A percentile compares a stretch with the other conserved stretches of the same genome.
These are phyloP conservation scores for Actinidia chinensis DNA, from an alignment of 179 eudicot species.

Conservation along the genomic window DNA sequence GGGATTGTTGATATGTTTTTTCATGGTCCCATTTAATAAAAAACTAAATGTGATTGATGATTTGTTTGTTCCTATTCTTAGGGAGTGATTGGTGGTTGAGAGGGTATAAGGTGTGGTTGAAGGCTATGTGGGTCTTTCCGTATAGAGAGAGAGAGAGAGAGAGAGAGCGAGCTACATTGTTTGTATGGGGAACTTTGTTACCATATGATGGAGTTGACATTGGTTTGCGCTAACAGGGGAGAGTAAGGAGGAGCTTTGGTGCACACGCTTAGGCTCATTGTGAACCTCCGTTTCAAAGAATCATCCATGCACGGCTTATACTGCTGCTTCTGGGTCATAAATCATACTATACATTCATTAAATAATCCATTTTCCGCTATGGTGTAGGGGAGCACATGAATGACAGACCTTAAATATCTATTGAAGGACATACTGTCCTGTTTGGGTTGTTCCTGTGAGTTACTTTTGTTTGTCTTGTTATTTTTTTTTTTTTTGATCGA, in stretches of 20 bases:
- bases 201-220: background rate
- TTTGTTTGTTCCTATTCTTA: too few species aligned
- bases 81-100: too few species aligned
- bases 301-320: constrained; percentile 87
- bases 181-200: background rate
- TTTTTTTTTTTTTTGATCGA: background rate
- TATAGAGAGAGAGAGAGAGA: too few species aligned
- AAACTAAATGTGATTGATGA: too few species aligned
- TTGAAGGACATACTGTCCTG: constrained; percentile 67
- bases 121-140: too few species aligned
- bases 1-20: too few species aligned
- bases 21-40: too few species aligned
- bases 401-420: constrained; percentile 83
- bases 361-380: constrained; percentile 81
- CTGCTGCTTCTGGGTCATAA: constrained; percentile 61
- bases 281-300: constrained; percentile 49
- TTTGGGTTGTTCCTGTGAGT: constrained; percentile 82
- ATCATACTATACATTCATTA: constrained; percentile 49
- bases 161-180: too few species aligned
- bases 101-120: too few species aligned
- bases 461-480: background rate
- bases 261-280: constrained; percentile 79
- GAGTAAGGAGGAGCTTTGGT: constrained; percentile 50
- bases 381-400: constrained; percentile 76
- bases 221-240: constrained; percentile 33